Percentiles rank a stretch among this genome's conserved stretches.
phyloP scores from a whole-genome alignment of 1,284 basidiomycete genomes.

The Ceratobasidium sp. region DNA sequence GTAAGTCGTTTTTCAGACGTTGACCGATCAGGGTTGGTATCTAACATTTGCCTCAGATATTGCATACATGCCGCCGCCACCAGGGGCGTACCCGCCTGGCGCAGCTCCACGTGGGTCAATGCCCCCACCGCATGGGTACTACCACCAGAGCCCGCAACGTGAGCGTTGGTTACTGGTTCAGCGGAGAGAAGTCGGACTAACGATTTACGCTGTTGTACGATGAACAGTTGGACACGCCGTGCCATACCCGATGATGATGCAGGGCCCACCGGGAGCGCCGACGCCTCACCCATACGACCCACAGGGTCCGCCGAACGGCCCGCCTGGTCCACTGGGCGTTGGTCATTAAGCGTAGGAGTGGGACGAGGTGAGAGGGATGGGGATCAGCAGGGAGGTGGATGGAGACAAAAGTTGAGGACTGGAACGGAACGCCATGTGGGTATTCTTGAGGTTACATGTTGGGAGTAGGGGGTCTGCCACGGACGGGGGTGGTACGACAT shows the following conservation, averaged over 20 bases:
- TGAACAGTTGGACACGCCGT: constrained; percentile 78
- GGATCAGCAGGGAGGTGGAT: not conserved
- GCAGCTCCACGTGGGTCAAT: constrained; percentile 75
- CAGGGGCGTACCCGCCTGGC: constrained; percentile 74
- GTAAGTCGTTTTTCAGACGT: constrained; percentile 59
- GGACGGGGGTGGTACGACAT: constrained; percentile 42
- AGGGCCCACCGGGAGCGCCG: constrained; percentile 61
- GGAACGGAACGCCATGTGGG: not conserved
- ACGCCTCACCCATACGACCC: constrained; percentile 75
- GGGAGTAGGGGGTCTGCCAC: constrained; percentile 27
- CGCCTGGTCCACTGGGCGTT: constrained; percentile 75
- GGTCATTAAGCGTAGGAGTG: constrained; percentile 59
- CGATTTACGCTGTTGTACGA: constrained; percentile 41
- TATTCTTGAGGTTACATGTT: constrained; percentile 3
- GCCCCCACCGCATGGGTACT: constrained; percentile 83
- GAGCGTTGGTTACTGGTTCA: constrained; percentile 54
- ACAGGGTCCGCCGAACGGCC: constrained; percentile 55
- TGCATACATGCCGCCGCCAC: constrained; percentile 71
- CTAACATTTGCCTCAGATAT: constrained; percentile 62
- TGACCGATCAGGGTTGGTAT: not conserved
- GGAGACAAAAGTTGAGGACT: not conserved
- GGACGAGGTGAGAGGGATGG: not conserved
- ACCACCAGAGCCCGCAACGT: constrained; percentile 87
- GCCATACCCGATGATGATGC: constrained; percentile 84
- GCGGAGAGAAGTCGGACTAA: constrained; percentile 49